Percentiles rank a stretch among this genome's conserved stretches.
phyloP scores from a whole-genome alignment of 1,139 yeast species.

The Taphrina flavorubra region DNA sequence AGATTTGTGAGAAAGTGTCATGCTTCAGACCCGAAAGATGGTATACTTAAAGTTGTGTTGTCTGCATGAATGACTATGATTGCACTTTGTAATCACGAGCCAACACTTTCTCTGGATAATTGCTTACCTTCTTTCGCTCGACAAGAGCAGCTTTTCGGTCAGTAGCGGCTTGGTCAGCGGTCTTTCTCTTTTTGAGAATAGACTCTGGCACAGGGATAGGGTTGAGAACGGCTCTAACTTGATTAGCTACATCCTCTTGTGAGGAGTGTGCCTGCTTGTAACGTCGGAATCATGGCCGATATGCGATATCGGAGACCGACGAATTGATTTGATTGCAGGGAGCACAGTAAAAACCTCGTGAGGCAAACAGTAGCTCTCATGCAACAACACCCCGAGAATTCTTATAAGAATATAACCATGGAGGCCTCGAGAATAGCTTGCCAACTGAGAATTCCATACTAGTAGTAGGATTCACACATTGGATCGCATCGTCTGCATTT shows the following conservation, averaged over 20 bases:
- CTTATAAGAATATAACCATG: not conserved
- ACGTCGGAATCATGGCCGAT: constrained; percentile 23
- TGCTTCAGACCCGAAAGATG: constrained; percentile 95
- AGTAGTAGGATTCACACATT: not conserved
- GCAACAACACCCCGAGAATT: constrained; percentile 32
- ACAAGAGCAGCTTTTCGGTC: constrained; percentile 89
- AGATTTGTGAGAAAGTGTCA: constrained; percentile 30
- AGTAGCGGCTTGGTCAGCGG: constrained; percentile 63
- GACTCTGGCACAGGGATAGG: constrained; percentile 77
- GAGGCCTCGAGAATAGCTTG: constrained; percentile 16
- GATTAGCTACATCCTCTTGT: constrained; percentile 37
- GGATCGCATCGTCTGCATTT: constrained; percentile 26
- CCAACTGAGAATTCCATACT: not conserved
- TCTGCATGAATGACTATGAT: constrained; percentile 42
- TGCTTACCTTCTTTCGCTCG: constrained; percentile 85
- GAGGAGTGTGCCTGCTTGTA: constrained; percentile 25
- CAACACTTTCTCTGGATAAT: constrained; percentile 41
- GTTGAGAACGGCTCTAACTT: constrained; percentile 47
- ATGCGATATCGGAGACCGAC: constrained; percentile 31
- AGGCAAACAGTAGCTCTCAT: constrained; percentile 11
- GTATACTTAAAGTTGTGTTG: constrained; percentile 56
- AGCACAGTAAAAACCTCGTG: not conserved
- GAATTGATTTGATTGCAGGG: constrained; percentile 38
- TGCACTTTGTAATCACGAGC: constrained; percentile 42
- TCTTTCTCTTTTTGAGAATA: constrained; percentile 91